phyloP scores from a whole-genome alignment of 2,329 filamentous ascomycete species.

The Phialocephala subalpina region DNA sequence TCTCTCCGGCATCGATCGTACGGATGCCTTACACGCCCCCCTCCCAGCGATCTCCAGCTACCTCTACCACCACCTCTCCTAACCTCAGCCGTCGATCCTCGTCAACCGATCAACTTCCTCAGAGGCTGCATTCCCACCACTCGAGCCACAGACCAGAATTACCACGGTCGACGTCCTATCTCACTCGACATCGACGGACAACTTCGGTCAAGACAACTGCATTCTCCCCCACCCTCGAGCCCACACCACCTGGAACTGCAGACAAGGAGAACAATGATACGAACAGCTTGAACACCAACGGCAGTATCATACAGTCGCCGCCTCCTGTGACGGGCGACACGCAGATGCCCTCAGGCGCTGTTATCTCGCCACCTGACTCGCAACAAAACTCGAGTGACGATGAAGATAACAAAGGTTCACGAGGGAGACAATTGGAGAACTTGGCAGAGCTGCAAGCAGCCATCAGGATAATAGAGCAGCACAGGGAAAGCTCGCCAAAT shows the following conservation, averaged over 20 bases:
- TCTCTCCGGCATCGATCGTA: slow-evolving; percentile 38
- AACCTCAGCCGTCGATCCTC: slow-evolving; percentile 64
- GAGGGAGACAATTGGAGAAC: slow-evolving; percentile 41
- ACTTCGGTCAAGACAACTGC: slow-evolving; percentile 51
- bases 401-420: slow-evolving; percentile 60
- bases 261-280: slow-evolving; percentile 38
- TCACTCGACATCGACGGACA: slow-evolving; percentile 69
- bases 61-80: slow-evolving; percentile 65
- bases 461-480: slow-evolving; percentile 79
- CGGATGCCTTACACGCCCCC: slow-evolving; percentile 91
- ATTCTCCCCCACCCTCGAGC: slow-evolving; percentile 42
- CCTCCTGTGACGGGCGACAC: slow-evolving; percentile 77
- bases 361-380: slow-evolving; percentile 93
- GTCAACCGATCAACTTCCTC: slow-evolving; percentile 54
- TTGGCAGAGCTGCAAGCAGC: slow-evolving; percentile 77
- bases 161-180: slow-evolving; percentile 71
- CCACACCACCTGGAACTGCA: slow-evolving; percentile 39
- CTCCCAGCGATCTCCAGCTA: slow-evolving; percentile 68
- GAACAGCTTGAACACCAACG: slow-evolving; percentile 49
- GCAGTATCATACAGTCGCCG: slow-evolving; percentile 81
- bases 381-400: slow-evolving; percentile 84
- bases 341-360: slow-evolving; percentile 81
- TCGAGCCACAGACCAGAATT: slow-evolving; percentile 56
- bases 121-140: slow-evolving; percentile 29
- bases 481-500: slow-evolving; percentile 64